Percentiles rank a stretch among this genome's conserved stretches.
Evolutionary conservation across 495 filamentous ascomycete species (phyloP).

Genomic region (Penicillium silybi): DNA sequence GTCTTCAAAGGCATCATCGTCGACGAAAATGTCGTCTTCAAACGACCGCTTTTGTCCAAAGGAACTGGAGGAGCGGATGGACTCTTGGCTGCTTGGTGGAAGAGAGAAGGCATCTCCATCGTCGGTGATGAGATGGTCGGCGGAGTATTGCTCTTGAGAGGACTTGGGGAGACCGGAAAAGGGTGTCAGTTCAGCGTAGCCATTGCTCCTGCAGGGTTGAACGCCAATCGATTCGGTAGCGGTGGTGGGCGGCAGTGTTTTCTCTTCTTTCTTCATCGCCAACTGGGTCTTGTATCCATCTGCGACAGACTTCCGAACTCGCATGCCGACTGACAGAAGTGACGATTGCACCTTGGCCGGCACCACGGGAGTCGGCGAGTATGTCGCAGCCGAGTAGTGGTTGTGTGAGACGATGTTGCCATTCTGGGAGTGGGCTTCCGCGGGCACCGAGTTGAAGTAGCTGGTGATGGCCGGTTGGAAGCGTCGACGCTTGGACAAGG

Average conservation of each 20-base stretch:
- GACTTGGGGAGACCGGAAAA: slow-evolving; percentile 73
- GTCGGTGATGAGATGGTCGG: slow-evolving; percentile 24
- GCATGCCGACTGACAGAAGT: slow-evolving; percentile 85
- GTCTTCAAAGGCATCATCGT: slow-evolving; percentile 11
- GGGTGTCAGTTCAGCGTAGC: slow-evolving; percentile 57
- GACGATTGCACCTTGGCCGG: slow-evolving; percentile 66
- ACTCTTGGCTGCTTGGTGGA: slow-evolving; percentile 46
- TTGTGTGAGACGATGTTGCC: slow-evolving; percentile 30
- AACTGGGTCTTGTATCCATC: slow-evolving; percentile 81
- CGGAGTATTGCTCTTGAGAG: slow-evolving; percentile 3
- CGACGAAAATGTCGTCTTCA: slow-evolving; percentile 54
- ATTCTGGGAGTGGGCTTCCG: slow-evolving; percentile 12
- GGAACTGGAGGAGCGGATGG: slow-evolving; percentile 19
- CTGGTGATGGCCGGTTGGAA: slow-evolving; percentile 46
- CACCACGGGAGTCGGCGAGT: slow-evolving; percentile 45
- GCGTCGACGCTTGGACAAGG: slow-evolving; percentile 40
- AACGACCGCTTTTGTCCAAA: slow-evolving; percentile 21
- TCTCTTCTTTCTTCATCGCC: slow-evolving; percentile 24
- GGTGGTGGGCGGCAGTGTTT: slow-evolving; percentile 22
- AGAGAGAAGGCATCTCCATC: slow-evolving; percentile 42
- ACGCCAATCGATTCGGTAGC: slow-evolving; percentile 10
- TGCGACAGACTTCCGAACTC: slow-evolving; percentile 83
- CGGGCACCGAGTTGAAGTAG: slow-evolving; percentile 31
- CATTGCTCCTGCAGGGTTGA: slow-evolving; percentile 15
- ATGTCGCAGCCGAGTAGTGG: slow-evolving; percentile 42